phyloP scores from a whole-genome alignment of 495 filamentous ascomycete genomes.

The Penicillium roqueforti region DNA sequence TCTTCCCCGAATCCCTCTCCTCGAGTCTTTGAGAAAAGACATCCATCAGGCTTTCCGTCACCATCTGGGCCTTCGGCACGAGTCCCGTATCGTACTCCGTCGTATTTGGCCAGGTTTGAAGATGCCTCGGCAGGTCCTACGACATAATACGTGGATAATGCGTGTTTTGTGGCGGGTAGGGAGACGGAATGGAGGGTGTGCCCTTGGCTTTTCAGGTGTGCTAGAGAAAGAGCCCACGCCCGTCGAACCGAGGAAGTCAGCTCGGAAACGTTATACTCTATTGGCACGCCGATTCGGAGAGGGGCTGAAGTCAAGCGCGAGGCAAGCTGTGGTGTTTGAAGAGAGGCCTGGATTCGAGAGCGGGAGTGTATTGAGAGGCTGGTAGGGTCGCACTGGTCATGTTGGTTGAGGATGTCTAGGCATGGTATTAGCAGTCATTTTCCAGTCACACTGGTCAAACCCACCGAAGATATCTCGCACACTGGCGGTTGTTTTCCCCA shows the following conservation, averaged over 20 bases:
- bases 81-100: slow-evolving; percentile 84
- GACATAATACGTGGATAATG: slow-evolving; percentile 90
- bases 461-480: slow-evolving; percentile 56
- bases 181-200: slow-evolving; percentile 70
- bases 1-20: slow-evolving; percentile 74
- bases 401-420: slow-evolving; percentile 47
- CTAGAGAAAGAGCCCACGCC: slow-evolving; percentile 62
- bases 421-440: slow-evolving; percentile 2
- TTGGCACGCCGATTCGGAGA: slow-evolving; percentile 67
- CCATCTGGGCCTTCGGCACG: slow-evolving; percentile 35
- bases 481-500: slow-evolving; percentile 49
- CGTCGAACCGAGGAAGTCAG: slow-evolving; percentile 62
- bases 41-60: slow-evolving; percentile 35
- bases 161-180: slow-evolving; percentile 78
- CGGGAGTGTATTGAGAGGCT: slow-evolving; percentile 54
- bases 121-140: slow-evolving; percentile 93
- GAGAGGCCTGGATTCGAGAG: slow-evolving; percentile 33
- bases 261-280: slow-evolving; percentile 85
- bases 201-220: slow-evolving; percentile 53
- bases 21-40: slow-evolving; percentile 73
- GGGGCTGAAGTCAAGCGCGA: slow-evolving; percentile 24
- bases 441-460: slow-evolving; percentile 1
- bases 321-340: slow-evolving; percentile 26
- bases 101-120: slow-evolving; percentile 97
- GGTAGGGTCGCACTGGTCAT: slow-evolving; percentile 77